Percentiles rank a stretch among this genome's conserved stretches.
These are phyloP conservation scores for Firmiana major DNA, from an alignment of 345 rosid genomes.

Conservation along the genomic window DNA sequence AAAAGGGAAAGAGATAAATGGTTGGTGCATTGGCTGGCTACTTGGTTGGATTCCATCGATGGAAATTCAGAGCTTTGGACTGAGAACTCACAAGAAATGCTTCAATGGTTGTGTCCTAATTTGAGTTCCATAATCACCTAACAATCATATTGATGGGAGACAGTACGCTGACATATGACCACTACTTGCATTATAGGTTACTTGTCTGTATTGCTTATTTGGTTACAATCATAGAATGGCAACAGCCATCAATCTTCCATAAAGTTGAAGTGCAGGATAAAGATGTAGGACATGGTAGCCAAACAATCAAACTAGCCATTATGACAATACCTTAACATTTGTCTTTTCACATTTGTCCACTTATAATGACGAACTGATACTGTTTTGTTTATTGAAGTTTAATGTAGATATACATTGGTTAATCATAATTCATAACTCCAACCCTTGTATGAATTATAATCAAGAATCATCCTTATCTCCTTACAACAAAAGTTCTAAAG, in stretches of 20 bases:
- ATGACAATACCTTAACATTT: slow-evolving; percentile 94
- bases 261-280: slow-evolving; percentile 37
- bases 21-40: neutral
- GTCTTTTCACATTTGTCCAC: slow-evolving; percentile 91
- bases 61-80: neutral
- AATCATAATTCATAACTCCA: neutral
- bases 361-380: slow-evolving; percentile 28
- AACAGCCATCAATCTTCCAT: slow-evolving; percentile 31
- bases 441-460: neutral
- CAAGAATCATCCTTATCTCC: neutral
- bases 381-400: neutral
- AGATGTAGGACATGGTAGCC: slow-evolving; percentile 51
- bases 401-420: slow-evolving; percentile 3
- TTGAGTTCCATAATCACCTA: slow-evolving; percentile 14
- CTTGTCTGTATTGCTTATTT: slow-evolving; percentile 46
- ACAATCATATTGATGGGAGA: slow-evolving; percentile 18
- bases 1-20: neutral
- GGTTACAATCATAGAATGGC: slow-evolving; percentile 42
- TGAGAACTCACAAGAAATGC: neutral
- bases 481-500: neutral
- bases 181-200: slow-evolving; percentile 32
- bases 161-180: slow-evolving; percentile 26
- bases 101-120: neutral
- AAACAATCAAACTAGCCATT: slow-evolving; percentile 47
- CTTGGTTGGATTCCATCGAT: neutral